A percentile compares a stretch with the other conserved stretches of the same genome.
Conservation (phyloP, 2,329 filamentous ascomycete genomes). For the Neodidymelliopsis sp. region DNA sequence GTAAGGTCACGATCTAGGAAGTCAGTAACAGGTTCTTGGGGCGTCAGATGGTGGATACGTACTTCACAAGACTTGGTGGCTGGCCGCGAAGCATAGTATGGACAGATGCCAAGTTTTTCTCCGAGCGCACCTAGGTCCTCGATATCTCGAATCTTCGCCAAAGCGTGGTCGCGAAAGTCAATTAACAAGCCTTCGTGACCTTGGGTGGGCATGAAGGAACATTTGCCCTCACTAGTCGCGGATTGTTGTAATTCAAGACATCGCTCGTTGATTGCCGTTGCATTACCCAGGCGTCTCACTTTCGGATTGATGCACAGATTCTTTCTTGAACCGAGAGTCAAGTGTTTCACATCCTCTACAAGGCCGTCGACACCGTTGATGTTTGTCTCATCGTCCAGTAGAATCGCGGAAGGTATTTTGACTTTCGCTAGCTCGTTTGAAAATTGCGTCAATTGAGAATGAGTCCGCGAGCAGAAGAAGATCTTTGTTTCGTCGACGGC, state of each 20-base stretch:
- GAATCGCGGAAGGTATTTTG: conserved; percentile 74
- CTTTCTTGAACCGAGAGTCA: conserved; percentile 86
- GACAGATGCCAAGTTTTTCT: conserved; percentile 81
- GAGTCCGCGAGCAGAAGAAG: conserved; percentile 90
- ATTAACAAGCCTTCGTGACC: conserved; percentile 75
- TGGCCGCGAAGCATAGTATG: conserved; percentile 92
- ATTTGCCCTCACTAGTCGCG: conserved; percentile 67
- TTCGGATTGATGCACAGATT: conserved; percentile 88
- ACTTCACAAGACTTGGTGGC: conserved; percentile 82
- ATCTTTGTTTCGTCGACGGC: conserved; percentile 77
- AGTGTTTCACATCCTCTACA: conserved; percentile 74
- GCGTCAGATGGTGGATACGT: neutral
- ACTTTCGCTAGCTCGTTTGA: conserved; percentile 82
- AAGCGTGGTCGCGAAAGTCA: conserved; percentile 82
- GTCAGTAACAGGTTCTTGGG: conserved; percentile 15
- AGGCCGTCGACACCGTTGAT: conserved; percentile 35
- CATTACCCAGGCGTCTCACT: conserved; percentile 72
- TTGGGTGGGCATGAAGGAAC: conserved; percentile 78
- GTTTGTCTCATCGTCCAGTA: conserved; percentile 27
- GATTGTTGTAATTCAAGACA: conserved; percentile 90
- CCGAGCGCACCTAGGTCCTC: conserved; percentile 86
- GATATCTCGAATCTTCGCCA: conserved; percentile 89
- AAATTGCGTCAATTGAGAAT: conserved; percentile 91
- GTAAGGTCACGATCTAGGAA: conserved; percentile 79
- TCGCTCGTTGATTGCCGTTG: conserved; percentile 89